A percentile compares a stretch with the other conserved stretches of the same genome.
Evolutionary conservation across 164 flowering plant genomes (phyloP).

Genomic region (Protea cynaroides): DNA sequence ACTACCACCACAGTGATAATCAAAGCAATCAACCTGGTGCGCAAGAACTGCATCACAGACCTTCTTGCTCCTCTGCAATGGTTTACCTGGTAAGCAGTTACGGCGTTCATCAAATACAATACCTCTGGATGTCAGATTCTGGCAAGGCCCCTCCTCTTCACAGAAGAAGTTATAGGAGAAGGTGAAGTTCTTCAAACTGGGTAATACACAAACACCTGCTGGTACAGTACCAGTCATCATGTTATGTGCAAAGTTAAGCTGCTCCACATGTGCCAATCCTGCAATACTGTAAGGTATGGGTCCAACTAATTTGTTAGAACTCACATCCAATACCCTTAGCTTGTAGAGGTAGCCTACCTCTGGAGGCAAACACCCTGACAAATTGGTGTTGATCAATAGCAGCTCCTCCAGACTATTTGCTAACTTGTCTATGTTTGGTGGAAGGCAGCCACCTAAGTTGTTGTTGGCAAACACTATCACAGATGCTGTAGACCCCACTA

Average conservation of each 20-base stretch:
- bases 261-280: constrained; percentile 49
- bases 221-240: constrained; percentile 47
- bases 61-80: constrained; percentile 55
- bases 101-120: constrained; percentile 49
- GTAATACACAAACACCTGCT: constrained; percentile 45
- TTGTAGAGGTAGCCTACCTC: constrained; percentile 64
- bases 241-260: constrained; percentile 51
- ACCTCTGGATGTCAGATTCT: constrained; percentile 45
- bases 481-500: constrained; percentile 38
- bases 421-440: constrained; percentile 45
- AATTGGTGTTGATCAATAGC: constrained; percentile 46
- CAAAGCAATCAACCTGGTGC: constrained; percentile 58
- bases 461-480: constrained; percentile 80
- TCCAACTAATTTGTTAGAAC: constrained; percentile 60
- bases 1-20: constrained; percentile 22
- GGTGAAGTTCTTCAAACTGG: constrained; percentile 54
- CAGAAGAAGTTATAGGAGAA: constrained; percentile 66
- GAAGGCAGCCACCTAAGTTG: constrained; percentile 57
- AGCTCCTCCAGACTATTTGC: constrained; percentile 59
- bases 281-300: constrained; percentile 57
- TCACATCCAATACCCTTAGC: constrained; percentile 59
- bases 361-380: constrained; percentile 61
- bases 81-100: constrained; percentile 69
- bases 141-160: constrained; percentile 58
- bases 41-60: constrained; percentile 40